Evolutionary conservation across 352 stramenopile genomes (phyloP), one percentile per base, ranked within the genome.

Genomic region (Elongisporangium anandrum): DNA sequence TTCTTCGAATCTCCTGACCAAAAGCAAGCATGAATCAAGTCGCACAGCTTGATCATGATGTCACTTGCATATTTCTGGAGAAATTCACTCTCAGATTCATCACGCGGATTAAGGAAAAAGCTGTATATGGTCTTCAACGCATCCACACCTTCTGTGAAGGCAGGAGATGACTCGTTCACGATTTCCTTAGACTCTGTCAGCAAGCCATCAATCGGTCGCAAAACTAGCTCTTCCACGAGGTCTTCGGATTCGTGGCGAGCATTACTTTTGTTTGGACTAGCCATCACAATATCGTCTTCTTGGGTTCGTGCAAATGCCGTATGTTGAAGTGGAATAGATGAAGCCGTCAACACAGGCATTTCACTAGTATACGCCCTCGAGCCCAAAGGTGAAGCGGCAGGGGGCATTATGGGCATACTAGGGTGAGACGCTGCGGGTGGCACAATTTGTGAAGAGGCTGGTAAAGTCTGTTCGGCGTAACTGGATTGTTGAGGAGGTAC

Each of bases 111-210:
- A 17, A 77, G 77, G n/a, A 87, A 75, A 24, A 96, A 87, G 21
- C 78, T 75, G 61, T 94, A 94, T 45, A 96, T 45, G 16, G 71
- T 79, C 63, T 96, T 94, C 23, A 96, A 56, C 10, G 83, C 81
- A 29, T 94, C 84, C 15, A 87, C 75, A 20, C 87, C 85, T 52
- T 89, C 73, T 19, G 66, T 69, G 41, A 87, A 94, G 0, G 68
- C 62, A 29, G 68, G 62, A n/a, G 80, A 86, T 6, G 62, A 59
- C 51, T 85, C 67, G 13, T 73, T 64, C 15, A 94, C 77, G 23
- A 92, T 79, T 49, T 91, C 78, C 41, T 81, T 77, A 17, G 69
- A 72, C 3, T 75, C 71, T 0, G 83, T 91, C 22, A 95, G 62
- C 4, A 95, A 54, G 21, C 67, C 63, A 47, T 90, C 77, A n/a